Evolutionary conservation across 208 protist species (phyloP).

Genomic region (Crithidia brevicula): DNA sequence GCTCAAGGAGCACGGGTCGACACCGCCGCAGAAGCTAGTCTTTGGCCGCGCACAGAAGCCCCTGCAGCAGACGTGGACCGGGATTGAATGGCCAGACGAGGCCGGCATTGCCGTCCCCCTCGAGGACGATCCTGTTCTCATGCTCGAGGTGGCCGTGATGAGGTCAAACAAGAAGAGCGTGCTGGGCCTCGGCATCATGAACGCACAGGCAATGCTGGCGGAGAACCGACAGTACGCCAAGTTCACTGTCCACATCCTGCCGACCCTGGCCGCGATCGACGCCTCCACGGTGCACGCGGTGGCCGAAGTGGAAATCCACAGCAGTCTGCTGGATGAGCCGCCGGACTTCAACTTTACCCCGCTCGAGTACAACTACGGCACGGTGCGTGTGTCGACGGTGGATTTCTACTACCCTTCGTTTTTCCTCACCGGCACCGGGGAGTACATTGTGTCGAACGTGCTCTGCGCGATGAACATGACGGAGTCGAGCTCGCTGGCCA

Average conservation of each 20-base stretch:
- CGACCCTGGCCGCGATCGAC: conserved; percentile 70
- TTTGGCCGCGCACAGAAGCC: conserved; percentile 38
- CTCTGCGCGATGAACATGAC: conserved; percentile 91
- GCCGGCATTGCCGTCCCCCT: conserved; percentile 56
- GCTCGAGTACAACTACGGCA: conserved; percentile 88
- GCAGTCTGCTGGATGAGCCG: conserved; percentile 62
- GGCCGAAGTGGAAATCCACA: conserved; percentile 73
- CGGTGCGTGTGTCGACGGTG: conserved; percentile 80
- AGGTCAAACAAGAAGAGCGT: conserved; percentile 44
- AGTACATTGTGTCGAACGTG: conserved; percentile 88
- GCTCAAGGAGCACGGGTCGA: conserved; percentile 49
- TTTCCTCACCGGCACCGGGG: conserved; percentile 63
- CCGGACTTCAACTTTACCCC: conserved; percentile 64
- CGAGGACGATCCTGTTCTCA: conserved; percentile 64
- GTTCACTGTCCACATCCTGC: conserved; percentile 80
- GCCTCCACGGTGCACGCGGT: conserved; percentile 76
- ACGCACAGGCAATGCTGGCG: conserved; percentile 66
- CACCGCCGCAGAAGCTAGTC: conserved; percentile 49
- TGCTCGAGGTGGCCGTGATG: conserved; percentile 68
- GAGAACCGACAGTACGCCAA: conserved; percentile 78
- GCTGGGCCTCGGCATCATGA: conserved; percentile 73
- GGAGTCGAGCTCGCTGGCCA: conserved; percentile 79
- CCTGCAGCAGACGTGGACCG: conserved; percentile 52
- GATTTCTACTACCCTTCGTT: conserved; percentile 90
- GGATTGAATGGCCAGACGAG: conserved; percentile 44